Evolutionary conservation across 495 filamentous ascomycete species (phyloP), one percentile per base, ranked within the genome.

Genomic region (Hypoxylon lienhwacheense): DNA sequence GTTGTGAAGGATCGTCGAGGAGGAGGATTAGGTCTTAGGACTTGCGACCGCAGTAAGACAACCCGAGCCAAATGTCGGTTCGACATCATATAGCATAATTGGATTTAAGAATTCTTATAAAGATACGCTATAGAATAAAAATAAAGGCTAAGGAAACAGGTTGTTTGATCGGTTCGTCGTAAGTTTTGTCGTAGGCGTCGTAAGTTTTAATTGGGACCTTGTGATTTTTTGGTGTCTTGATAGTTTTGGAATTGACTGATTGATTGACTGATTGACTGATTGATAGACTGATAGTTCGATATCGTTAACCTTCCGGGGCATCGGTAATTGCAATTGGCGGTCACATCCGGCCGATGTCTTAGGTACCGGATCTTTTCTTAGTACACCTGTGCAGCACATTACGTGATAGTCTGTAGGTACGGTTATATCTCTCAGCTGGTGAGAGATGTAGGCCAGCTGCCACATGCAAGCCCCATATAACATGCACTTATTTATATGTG

Each of bases 191-290:
- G 20, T 15, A 35, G 12, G 34, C 11, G 52, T 61, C 58, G 58
- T 61, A 61, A 61, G 58, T 42, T 61, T 61, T 61, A 55, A 61
- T 61, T 56, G 58, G 58, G 42, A 61, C 58, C 52, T 61, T 24
- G 33, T 28, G 24, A 46, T 15, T 49, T n/a, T n/a, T n/a, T 19
- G 51, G 47, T 14, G 47, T 11, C 16, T 32, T 37, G 22, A 29
- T 34, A 39, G 25, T 32, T 47, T n/a, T n/a, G n/a, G n/a, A n/a
- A n/a, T n/a, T n/a, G n/a, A n/a, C n/a, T n/a, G n/a, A n/a, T n/a
- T n/a, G n/a, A n/a, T n/a, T n/a, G n/a, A n/a, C n/a, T n/a, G n/a
- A n/a, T n/a, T n/a, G n/a, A n/a, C n/a, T n/a, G n/a, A n/a, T n/a
- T n/a, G n/a, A n/a, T n/a, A n/a, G n/a, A n/a, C 26, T 17, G 21